Evolutionary conservation across 1,139 yeast species (phyloP), one percentile per base, ranked within the genome.

Genomic region (Blastobotrys apis): DNA sequence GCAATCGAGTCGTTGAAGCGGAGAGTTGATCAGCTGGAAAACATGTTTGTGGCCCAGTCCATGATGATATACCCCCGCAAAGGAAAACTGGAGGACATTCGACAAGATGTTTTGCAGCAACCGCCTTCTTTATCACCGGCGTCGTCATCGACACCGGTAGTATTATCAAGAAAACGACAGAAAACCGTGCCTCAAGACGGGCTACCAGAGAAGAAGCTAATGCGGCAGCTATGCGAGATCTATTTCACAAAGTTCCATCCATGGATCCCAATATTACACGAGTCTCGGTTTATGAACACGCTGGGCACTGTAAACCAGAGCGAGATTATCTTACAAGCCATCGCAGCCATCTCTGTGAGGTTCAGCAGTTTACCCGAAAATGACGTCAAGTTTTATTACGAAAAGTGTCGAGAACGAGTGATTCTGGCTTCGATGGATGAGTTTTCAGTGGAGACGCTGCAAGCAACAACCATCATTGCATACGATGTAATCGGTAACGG

Each of bases 401-500:
- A 43, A 13, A 38, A 39, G 4, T 54, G 57, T 35, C 43, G 56
- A 13, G 48, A 51, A 31, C 21, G 47, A 1, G 56, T 53, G 2
- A 22, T 54, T 15, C 40, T 53, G 16, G 41, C 53, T n/a, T 47
- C 52, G 20, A 47, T 54, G 48, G 57, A 54, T 21, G 15, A 45
- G n/a, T 51, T 52, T 26, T 52, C 55, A 12, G 56, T 56, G 5
- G 58, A 56, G 34, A 53, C 51, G 12, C 45, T 56, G 15, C 58
- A 55, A 35, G 59, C 60, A 1, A 31, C 47, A 4, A 49, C 54
- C 13, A 55, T 56, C 21, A 41, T 56, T 9, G 58, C 59, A 6
- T 56, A 53, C 41, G 59, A 56, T 30, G 45, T 56, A 3, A 47
- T 56, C 10, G 57, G 57, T 4, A 46, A 50, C 17, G 59, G 59